These are phyloP conservation scores for Cutaneotrichosporon arboriforme DNA, from an alignment of 1,284 basidiomycete species.

Conservation along the genomic window DNA sequence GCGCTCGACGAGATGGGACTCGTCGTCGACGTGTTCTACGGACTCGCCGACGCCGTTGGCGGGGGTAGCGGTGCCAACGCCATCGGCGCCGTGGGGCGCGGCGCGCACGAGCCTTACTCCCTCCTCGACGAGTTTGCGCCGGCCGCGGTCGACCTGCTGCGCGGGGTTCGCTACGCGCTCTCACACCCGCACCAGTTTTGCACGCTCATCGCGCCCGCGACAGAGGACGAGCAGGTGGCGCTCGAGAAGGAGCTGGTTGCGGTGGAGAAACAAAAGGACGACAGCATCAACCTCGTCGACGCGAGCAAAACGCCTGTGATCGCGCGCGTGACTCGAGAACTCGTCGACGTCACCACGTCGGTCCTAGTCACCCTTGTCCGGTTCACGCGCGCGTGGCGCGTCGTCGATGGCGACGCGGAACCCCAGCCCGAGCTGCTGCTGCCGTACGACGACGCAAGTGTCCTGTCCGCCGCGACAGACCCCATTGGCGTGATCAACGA, in stretches of 20 bases:
- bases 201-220: conserved; percentile 65
- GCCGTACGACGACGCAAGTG: conserved; percentile 14
- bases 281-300: conserved; percentile 51
- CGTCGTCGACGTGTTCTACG: conserved; percentile 66
- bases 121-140: conserved; percentile 62
- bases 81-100: conserved; percentile 43
- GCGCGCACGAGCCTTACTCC: not conserved
- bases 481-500: conserved; percentile 53
- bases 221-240: conserved; percentile 62
- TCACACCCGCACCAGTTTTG: conserved; percentile 83
- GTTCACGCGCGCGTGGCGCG: conserved; percentile 63
- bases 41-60: conserved; percentile 54
- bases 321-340: conserved; percentile 60
- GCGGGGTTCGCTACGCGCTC: conserved; percentile 80
- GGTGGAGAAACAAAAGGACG: conserved; percentile 43
- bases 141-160: conserved; percentile 66
- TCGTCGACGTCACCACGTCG: conserved; percentile 64
- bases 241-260: conserved; percentile 58
- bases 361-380: conserved; percentile 64
- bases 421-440: conserved; percentile 12
- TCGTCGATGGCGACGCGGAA: conserved; percentile 69
- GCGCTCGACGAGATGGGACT: conserved; percentile 75
- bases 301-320: conserved; percentile 64
- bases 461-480: conserved; percentile 21
- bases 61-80: conserved; percentile 32